These are phyloP conservation scores for Spizellomyces sp. DNA, from an alignment of 192 early-diverging fungal genomes.

Conservation along the genomic window DNA sequence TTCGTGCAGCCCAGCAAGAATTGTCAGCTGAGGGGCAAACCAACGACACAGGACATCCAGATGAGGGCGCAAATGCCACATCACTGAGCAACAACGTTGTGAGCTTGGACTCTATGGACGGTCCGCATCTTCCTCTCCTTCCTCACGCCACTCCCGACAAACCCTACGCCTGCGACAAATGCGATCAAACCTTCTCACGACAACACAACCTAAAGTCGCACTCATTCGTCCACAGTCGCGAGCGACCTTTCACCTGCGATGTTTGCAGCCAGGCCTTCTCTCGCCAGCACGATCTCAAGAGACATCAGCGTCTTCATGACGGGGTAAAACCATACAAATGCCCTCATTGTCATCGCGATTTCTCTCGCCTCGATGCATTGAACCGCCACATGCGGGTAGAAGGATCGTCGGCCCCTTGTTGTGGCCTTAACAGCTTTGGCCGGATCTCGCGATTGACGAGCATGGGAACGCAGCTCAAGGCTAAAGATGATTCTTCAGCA, in stretches of 20 bases:
- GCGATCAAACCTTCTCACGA: slow-evolving; percentile 54
- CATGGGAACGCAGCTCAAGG: not conserved
- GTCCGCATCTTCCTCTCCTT: no score
- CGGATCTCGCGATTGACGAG: not conserved
- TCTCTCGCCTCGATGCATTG: slow-evolving; percentile 34
- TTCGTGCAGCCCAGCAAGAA: no score
- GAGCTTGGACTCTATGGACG: no score
- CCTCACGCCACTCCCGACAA: slow-evolving; percentile 21
- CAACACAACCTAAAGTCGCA: slow-evolving; percentile 69
- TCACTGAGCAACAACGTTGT: no score
- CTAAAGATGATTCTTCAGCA: not conserved
- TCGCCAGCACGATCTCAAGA: not conserved
- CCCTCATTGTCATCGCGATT: slow-evolving; percentile 21
- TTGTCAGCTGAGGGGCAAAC: no score
- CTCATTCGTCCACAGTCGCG: slow-evolving; percentile 49
- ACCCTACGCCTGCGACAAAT: slow-evolving; percentile 37
- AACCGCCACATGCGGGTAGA: slow-evolving; percentile 27
- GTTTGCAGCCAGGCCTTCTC: not conserved
- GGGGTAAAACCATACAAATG: slow-evolving; percentile 27
- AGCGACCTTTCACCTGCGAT: not conserved
- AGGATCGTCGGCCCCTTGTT: not conserved
- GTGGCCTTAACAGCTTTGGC: not conserved
- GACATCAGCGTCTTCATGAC: not conserved
- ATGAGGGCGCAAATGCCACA: no score
- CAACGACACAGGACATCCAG: no score